These are phyloP conservation scores for Trichoderma sp. DNA, from an alignment of 2,329 filamentous ascomycete species.

Conservation along the genomic window DNA sequence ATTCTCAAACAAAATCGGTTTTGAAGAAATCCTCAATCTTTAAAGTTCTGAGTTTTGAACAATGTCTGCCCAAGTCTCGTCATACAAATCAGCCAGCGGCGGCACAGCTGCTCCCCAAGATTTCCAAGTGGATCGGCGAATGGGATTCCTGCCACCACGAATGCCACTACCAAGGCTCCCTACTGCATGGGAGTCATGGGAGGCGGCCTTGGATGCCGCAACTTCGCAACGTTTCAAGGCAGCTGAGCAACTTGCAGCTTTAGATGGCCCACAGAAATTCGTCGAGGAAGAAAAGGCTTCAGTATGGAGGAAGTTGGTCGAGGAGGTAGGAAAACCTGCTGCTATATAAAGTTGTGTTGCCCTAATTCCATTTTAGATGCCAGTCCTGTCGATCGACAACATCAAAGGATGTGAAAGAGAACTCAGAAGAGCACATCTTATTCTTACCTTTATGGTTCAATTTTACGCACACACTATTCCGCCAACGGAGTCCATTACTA, in stretches of 20 bases:
- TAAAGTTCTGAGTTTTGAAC: neutral
- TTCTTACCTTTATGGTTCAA: neutral
- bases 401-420: neutral
- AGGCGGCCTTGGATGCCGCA: neutral
- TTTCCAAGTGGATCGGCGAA: neutral
- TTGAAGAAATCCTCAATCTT: neutral
- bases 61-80: neutral
- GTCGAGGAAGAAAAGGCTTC: neutral
- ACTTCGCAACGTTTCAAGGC: neutral
- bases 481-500: neutral
- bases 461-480: neutral
- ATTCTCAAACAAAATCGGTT: neutral
- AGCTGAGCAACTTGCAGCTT: neutral
- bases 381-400: neutral
- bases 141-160: neutral
- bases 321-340: neutral
- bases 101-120: neutral
- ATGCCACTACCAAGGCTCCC: neutral
- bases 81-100: neutral
- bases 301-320: neutral
- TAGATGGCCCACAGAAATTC: neutral
- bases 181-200: neutral
- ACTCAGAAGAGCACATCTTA: neutral
- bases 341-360: neutral
- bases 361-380: neutral